Evolutionary conservation across 2,329 filamentous ascomycete species (phyloP), one percentile per base, ranked within the genome.

Genomic region (Phialemoniopsis sp.): DNA sequence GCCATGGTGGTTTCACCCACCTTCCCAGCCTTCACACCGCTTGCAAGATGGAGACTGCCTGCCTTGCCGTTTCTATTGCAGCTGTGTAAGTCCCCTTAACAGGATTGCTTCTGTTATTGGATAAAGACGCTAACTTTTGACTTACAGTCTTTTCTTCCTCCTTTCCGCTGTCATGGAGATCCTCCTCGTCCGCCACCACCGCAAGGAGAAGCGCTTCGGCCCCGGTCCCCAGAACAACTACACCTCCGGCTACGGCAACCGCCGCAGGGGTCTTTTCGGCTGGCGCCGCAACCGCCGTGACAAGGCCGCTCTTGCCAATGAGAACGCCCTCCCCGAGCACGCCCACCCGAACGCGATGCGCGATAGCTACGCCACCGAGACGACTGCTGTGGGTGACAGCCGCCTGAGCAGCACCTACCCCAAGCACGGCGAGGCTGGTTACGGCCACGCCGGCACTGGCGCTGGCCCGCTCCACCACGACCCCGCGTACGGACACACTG

Each of bases 1-100:
- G 71, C n/a, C 64, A 68, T 32, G 66, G 67, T 50, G 68, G 67
- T 29, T 77, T 78, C 44, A 67, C 64, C 14, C 50, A 52, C 9
- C 55, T 77, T 34, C 73, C 74, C 3, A 72, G 59, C 34, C 72
- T 67, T 44, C 57, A 54, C 30, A 60, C 61, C 8, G 80, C 84
- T 1, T 96, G 90, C 68, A 72, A 72, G 43, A 68, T 95, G 49
- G 80, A 95, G 64, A 87, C 82, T 36, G 89, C 83, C 33, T 77
- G 72, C 44, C 82, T 96, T 48, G 85, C 87, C 4, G 81, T 93
- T 13, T 69, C 89, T 21, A 85, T 96, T 44, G 77, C 89, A 41
- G 85, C 76, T 54, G 80, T 86, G 81, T 89, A 70, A 66, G 70
- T 49, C 8, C 2, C 8, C 45, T 8, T 7, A 17, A 19, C 16